These are phyloP conservation scores for Rhizoclosmatium globosum DNA, from an alignment of 192 early-diverging fungal species.

Conservation along the genomic window DNA sequence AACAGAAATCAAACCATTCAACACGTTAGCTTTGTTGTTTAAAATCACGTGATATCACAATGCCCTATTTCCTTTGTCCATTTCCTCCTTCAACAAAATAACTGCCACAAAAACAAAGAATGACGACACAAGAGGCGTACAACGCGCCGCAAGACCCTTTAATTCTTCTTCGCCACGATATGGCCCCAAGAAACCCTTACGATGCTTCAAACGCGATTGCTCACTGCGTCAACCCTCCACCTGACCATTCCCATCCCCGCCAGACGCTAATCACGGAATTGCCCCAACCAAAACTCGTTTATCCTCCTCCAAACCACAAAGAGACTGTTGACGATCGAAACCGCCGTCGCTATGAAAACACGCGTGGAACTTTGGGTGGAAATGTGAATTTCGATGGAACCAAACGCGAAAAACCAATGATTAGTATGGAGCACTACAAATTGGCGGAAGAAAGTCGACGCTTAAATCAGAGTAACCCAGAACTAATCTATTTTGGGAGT, in stretches of 20 bases:
- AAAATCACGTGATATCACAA: too few species aligned
- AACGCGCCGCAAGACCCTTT: constrained; percentile 8
- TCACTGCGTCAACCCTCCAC: neutral
- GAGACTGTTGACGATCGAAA: constrained; percentile 6
- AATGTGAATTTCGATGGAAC: constrained; percentile 25
- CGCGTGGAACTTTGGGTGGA: constrained; percentile 13
- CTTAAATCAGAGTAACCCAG: neutral
- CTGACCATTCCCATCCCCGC: constrained; percentile 20
- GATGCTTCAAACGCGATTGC: neutral
- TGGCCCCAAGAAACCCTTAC: constrained; percentile 22
- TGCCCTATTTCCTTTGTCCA: too few species aligned
- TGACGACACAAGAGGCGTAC: neutral
- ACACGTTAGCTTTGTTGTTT: too few species aligned
- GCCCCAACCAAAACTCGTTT: constrained; percentile 4
- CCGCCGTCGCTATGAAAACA: constrained; percentile 11
- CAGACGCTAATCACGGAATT: constrained; percentile 3
- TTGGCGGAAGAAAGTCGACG: neutral
- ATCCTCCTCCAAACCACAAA: neutral
- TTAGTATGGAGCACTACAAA: neutral
- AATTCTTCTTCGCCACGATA: constrained; percentile 18
- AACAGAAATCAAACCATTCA: too few species aligned
- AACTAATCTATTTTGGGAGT: constrained; percentile 23
- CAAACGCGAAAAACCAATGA: constrained; percentile 13
- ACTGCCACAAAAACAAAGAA: neutral
- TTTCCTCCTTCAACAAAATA: too few species aligned